Evolutionary conservation across 2,329 filamentous ascomycete genomes (phyloP).

Genomic region (Diaporthe aspalathi): DNA sequence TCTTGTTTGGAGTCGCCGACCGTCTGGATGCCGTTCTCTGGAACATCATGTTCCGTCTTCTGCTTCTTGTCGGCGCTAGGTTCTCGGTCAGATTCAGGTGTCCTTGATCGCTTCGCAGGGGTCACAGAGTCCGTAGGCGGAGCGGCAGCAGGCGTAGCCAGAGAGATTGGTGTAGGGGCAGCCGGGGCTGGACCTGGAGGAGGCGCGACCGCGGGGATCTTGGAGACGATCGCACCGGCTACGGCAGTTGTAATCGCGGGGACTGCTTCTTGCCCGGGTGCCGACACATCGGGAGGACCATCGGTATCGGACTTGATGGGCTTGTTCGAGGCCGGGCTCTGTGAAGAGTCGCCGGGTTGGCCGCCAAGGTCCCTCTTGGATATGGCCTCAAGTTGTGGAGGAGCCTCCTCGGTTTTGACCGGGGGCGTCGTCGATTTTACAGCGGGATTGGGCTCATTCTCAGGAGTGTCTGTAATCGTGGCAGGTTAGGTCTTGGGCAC

Average conservation of each 20-base stretch:
- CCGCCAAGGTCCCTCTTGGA: background rate
- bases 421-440: background rate
- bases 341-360: background rate
- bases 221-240: constrained; percentile 5
- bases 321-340: background rate
- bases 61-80: constrained; percentile 35
- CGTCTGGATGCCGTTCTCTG: constrained; percentile 5
- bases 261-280: background rate
- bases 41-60: constrained; percentile 33
- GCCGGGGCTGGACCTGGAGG: constrained; percentile 3
- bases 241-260: constrained; percentile 11
- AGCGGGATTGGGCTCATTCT: constrained; percentile 18
- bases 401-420: constrained; percentile 22
- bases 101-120: constrained; percentile 36
- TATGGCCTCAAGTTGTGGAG: background rate
- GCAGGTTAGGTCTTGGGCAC: constrained; percentile 1
- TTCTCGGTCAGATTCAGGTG: constrained; percentile 34
- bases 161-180: background rate
- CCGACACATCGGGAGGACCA: background rate
- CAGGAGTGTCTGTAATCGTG: constrained; percentile 20
- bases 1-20: constrained; percentile 21
- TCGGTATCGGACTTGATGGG: constrained; percentile 8
- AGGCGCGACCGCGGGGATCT: constrained; percentile 25
- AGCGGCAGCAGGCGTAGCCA: constrained; percentile 10
- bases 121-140: constrained; percentile 1